phyloP scores from a whole-genome alignment of 257 asterid genomes.

The Salvia hispanica region DNA sequence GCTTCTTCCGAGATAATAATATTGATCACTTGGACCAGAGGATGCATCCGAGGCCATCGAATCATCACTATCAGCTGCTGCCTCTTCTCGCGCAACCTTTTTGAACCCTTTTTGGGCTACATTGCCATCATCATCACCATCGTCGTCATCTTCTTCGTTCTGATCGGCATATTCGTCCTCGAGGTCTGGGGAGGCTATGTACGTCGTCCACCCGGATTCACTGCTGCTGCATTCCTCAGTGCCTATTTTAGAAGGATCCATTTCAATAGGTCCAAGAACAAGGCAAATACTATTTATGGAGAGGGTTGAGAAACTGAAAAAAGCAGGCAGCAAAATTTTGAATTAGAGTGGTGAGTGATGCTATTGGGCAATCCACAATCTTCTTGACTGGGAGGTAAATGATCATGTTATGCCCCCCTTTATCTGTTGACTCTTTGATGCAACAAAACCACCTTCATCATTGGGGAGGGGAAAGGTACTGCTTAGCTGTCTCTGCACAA shows the following conservation, averaged over 20 bases:
- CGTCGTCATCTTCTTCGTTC: conserved; percentile 22
- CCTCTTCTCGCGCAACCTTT: conserved; percentile 24
- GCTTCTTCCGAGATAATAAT: conserved; percentile 20
- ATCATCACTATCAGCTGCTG: conserved; percentile 61
- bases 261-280: conserved; percentile 27
- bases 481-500: conserved; percentile 59
- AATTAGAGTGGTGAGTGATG: conserved; percentile 26
- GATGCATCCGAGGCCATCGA: conserved; percentile 97
- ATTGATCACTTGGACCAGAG: conserved; percentile 72
- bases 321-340: neutral
- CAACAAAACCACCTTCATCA: conserved; percentile 40
- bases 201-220: conserved; percentile 94
- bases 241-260: conserved; percentile 65
- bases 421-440: conserved; percentile 46
- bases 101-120: conserved; percentile 22
- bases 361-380: conserved; percentile 36
- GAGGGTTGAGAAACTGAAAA: neutral
- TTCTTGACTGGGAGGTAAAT: conserved; percentile 39
- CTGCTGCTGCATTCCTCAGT: conserved; percentile 82
- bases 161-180: conserved; percentile 30
- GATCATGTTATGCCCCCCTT: conserved; percentile 15
- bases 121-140: conserved; percentile 28
- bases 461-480: conserved; percentile 43
- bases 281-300: conserved; percentile 24
- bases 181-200: conserved; percentile 59